Evolutionary conservation across 192 early-diverging fungal species (phyloP).

Genomic region (Bifiguratus adelaidae): DNA sequence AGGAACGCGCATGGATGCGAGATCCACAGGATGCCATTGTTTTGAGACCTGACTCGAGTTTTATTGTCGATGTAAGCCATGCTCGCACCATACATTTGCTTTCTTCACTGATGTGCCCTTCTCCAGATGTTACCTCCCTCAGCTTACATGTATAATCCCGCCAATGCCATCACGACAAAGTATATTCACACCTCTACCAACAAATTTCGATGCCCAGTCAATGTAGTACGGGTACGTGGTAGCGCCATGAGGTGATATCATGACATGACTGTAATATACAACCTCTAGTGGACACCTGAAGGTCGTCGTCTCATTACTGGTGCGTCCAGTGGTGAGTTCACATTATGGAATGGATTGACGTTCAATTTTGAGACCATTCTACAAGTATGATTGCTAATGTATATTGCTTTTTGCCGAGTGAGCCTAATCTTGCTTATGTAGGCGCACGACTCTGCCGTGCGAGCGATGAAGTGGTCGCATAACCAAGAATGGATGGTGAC

Average conservation of each 20-base stretch:
- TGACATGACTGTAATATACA: not conserved
- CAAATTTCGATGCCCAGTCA: conserved; percentile 83
- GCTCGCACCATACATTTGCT: not conserved
- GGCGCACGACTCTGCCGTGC: conserved; percentile 91
- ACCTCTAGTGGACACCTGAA: conserved; percentile 87
- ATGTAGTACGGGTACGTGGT: conserved; percentile 68
- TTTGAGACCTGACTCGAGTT: conserved; percentile 62
- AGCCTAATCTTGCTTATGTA: conserved; percentile 12
- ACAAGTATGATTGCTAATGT: conserved; percentile 61
- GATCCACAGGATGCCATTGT: conserved; percentile 39
- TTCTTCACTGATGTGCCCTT: not conserved
- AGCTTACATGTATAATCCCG: conserved; percentile 52
- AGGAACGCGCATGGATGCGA: conserved; percentile 43
- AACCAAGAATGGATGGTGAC: conserved; percentile 94
- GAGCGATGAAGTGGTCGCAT: conserved; percentile 94
- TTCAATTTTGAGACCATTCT: conserved; percentile 98
- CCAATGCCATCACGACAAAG: conserved; percentile 70
- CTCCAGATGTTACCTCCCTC: conserved; percentile 56
- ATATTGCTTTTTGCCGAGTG: not conserved
- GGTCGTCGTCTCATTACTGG: conserved; percentile 90
- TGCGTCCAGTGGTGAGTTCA: conserved; percentile 89
- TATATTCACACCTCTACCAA: conserved; percentile 92
- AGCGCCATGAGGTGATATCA: not conserved
- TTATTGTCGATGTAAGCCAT: conserved; percentile 55
- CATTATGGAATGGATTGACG: conserved; percentile 92